A percentile compares a stretch with the other conserved stretches of the same genome.
Evolutionary conservation across 768 basidiomycete species (phyloP).

Genomic region (Tylopilus felleus): DNA sequence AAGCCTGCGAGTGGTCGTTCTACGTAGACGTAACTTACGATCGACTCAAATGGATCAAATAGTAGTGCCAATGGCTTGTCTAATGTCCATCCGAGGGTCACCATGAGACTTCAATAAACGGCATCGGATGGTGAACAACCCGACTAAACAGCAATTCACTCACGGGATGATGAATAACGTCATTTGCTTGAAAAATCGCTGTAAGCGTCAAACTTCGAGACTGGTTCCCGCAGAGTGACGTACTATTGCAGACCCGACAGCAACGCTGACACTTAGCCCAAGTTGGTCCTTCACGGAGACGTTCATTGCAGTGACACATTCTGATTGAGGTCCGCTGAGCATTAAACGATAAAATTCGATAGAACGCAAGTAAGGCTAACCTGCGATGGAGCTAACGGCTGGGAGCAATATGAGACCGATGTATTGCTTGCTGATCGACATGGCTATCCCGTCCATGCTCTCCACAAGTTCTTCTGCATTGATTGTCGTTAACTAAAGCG

Average conservation of each 20-base stretch:
- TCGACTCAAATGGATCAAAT: slow-evolving; percentile 87
- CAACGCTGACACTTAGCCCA: slow-evolving; percentile 78
- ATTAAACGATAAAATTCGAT: neutral
- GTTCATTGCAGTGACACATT: slow-evolving; percentile 86
- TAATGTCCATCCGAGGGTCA: slow-evolving; percentile 75
- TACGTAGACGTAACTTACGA: slow-evolving; percentile 39
- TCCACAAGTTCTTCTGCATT: slow-evolving; percentile 76
- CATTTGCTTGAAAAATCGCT: slow-evolving; percentile 55
- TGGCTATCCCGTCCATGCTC: slow-evolving; percentile 77
- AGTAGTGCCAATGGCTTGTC: slow-evolving; percentile 77
- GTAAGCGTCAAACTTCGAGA: neutral
- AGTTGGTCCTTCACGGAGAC: slow-evolving; percentile 86
- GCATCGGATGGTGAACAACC: neutral
- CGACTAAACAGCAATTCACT: slow-evolving; percentile 22
- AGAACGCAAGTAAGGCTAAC: slow-evolving; percentile 33
- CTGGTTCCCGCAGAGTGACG: slow-evolving; percentile 24
- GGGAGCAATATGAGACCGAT: slow-evolving; percentile 87
- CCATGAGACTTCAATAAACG: slow-evolving; percentile 52
- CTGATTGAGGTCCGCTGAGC: slow-evolving; percentile 31
- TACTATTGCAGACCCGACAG: slow-evolving; percentile 76
- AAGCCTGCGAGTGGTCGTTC: slow-evolving; percentile 1
- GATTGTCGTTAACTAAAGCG: slow-evolving; percentile 47
- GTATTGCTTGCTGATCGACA: slow-evolving; percentile 79
- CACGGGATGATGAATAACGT: slow-evolving; percentile 83
- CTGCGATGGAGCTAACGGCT: slow-evolving; percentile 75